Evolutionary conservation across 148 eudicot species (phyloP).

Genomic region (Vaccinium corymbosum): DNA sequence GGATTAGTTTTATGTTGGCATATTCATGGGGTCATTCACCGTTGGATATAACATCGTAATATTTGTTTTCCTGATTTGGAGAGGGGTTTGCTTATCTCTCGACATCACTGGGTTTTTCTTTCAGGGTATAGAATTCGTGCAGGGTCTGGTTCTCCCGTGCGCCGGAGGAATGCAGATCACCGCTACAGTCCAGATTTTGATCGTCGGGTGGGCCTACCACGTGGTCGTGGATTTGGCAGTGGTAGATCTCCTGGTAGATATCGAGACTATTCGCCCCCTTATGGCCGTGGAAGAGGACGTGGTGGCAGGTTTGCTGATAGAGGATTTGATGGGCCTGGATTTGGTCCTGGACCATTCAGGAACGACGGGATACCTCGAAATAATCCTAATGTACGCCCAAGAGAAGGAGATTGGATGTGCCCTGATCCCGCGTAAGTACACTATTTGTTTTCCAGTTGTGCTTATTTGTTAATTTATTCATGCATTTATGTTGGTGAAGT

Average conservation of each 20-base stretch:
- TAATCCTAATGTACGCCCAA: conserved; percentile 79
- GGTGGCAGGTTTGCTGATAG: conserved; percentile 59
- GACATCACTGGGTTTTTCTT: conserved; percentile 46
- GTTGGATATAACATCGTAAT: conserved; percentile 21
- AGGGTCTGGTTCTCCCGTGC: conserved; percentile 83
- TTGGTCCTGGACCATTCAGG: conserved; percentile 53
- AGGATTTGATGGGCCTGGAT: conserved; percentile 56
- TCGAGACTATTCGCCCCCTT: conserved; percentile 71
- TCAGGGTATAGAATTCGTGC: conserved; percentile 87
- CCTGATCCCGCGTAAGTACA: conserved; percentile 70
- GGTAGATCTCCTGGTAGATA: conserved; percentile 69
- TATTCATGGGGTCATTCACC: conserved; percentile 21
- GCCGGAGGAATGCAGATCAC: conserved; percentile 62
- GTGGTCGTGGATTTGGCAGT: conserved; percentile 60
- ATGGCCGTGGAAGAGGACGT: conserved; percentile 74
- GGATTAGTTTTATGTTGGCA: conserved; percentile 23
- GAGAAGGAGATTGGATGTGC: conserved; percentile 97
- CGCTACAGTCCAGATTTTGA: conserved; percentile 68
- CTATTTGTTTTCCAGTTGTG: not conserved
- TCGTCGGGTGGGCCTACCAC: conserved; percentile 53
- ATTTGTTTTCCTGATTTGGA: conserved; percentile 7
- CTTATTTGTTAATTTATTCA: not conserved
- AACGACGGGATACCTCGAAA: conserved; percentile 54
- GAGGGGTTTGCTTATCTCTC: conserved; percentile 28
- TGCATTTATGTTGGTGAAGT: not conserved